Conservation (phyloP, 1,139 yeast genomes). For the Diutina catenulata region DNA sequence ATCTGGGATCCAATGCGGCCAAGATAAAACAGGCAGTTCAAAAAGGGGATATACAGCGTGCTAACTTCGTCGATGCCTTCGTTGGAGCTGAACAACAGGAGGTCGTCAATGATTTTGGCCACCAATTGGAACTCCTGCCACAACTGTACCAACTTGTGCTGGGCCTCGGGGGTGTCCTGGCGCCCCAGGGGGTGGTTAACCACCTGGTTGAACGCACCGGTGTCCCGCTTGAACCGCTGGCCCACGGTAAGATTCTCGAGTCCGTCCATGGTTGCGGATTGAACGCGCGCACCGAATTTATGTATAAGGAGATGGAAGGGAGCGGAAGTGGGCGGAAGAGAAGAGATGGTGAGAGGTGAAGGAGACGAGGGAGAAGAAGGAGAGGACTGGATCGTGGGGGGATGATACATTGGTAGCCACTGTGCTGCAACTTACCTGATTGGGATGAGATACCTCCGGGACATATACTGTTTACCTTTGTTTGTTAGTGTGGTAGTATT, state of each 20-base stretch:
- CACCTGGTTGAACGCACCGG: background rate
- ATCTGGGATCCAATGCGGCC: constrained; percentile 18
- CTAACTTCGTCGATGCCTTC: constrained; percentile 47
- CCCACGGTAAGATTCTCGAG: constrained; percentile 1
- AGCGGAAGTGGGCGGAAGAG: no score
- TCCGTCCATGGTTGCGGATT: background rate
- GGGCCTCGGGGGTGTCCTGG: constrained; percentile 3
- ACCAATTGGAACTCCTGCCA: background rate
- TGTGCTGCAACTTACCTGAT: no score
- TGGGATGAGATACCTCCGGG: no score
- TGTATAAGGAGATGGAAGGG: no score
- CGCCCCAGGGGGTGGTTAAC: background rate
- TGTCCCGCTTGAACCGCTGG: constrained; percentile 1
- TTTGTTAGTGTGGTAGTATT: background rate
- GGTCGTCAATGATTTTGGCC: constrained; percentile 1
- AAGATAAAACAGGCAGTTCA: constrained; percentile 40
- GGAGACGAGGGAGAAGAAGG: no score
- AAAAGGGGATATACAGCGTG: constrained; percentile 42
- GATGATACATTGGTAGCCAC: no score
- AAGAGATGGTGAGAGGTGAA: no score
- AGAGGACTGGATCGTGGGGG: no score
- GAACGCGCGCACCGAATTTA: no score
- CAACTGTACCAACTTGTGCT: background rate
- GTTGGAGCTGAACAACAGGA: constrained; percentile 41
- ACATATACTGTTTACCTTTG: no score